Evolutionary conservation across 345 rosid species (phyloP).

Genomic region (Aegle marmelos): DNA sequence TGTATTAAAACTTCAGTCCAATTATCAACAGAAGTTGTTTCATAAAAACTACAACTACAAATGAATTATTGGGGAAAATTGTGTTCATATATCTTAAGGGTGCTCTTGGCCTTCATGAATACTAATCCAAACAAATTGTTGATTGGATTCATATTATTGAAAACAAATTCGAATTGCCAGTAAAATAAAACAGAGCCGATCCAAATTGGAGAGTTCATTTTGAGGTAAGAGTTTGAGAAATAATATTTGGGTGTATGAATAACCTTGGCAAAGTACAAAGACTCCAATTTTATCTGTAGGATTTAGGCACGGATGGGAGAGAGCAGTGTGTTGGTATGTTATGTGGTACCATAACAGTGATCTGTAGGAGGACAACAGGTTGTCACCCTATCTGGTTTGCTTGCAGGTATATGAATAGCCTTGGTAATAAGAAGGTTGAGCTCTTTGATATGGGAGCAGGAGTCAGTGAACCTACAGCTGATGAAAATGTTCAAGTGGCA

Average conservation of each 20-base stretch:
- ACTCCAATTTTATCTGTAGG: not conserved
- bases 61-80: not conserved
- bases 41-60: not conserved
- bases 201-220: not conserved
- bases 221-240: not conserved
- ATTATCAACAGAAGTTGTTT: not conserved
- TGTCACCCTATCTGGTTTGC: conserved; percentile 13
- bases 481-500: conserved; percentile 87
- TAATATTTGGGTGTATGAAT: not conserved
- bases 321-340: not conserved
- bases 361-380: not conserved
- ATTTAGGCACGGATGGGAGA: not conserved
- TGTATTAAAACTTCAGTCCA: not conserved
- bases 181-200: not conserved
- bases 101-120: conserved; percentile 7
- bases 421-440: conserved; percentile 88
- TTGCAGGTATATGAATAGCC: conserved; percentile 81
- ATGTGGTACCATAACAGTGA: not conserved
- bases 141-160: not conserved
- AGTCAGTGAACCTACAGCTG: conserved; percentile 78
- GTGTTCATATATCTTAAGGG: not conserved
- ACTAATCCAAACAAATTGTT: not conserved
- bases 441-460: conserved; percentile 95
- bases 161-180: not conserved
- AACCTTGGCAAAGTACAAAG: not conserved